These are phyloP conservation scores for Trichoderma koningiopsis DNA, from an alignment of 2,329 filamentous ascomycete genomes.

Conservation along the genomic window DNA sequence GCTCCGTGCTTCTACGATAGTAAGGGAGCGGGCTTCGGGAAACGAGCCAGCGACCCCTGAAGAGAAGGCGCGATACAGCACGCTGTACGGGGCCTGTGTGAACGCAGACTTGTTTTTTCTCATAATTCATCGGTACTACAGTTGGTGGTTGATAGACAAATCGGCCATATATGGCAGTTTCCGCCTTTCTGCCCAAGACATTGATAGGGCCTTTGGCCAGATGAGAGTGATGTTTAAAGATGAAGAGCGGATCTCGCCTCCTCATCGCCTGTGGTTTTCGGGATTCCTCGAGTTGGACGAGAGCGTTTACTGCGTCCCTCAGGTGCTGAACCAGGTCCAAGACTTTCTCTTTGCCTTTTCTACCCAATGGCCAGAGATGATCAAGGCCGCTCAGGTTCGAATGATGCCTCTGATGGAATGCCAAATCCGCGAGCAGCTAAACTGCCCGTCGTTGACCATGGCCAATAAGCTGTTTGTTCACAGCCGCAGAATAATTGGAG, in stretches of 20 bases:
- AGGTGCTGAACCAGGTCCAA: slow-evolving; percentile 24
- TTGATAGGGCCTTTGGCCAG: slow-evolving; percentile 32
- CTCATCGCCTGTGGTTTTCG: slow-evolving; percentile 37
- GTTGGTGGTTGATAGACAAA: slow-evolving; percentile 51
- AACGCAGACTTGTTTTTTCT: slow-evolving; percentile 64
- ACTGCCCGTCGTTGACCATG: slow-evolving; percentile 34
- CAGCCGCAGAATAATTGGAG: slow-evolving; percentile 35
- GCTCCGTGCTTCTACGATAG: neutral
- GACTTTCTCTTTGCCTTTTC: slow-evolving; percentile 33
- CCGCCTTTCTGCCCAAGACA: neutral
- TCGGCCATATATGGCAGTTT: slow-evolving; percentile 40
- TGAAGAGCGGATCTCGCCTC: slow-evolving; percentile 30
- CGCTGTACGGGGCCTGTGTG: slow-evolving; percentile 60
- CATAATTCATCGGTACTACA: slow-evolving; percentile 66
- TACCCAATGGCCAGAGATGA: slow-evolving; percentile 30
- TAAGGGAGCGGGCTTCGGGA: slow-evolving; percentile 10
- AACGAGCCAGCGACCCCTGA: neutral
- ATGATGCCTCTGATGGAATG: slow-evolving; percentile 35
- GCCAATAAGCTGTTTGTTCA: slow-evolving; percentile 36
- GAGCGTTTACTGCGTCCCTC: neutral
- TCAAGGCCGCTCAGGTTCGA: slow-evolving; percentile 27
- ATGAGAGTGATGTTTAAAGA: slow-evolving; percentile 31
- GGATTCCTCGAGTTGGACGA: slow-evolving; percentile 31
- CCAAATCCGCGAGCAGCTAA: slow-evolving; percentile 32
- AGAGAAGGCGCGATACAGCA: slow-evolving; percentile 52